Percentiles rank a stretch among this genome's conserved stretches.
These are phyloP conservation scores for Hanseniaspora mollemarum DNA, from an alignment of 805 yeast genomes.

Conservation along the genomic window DNA sequence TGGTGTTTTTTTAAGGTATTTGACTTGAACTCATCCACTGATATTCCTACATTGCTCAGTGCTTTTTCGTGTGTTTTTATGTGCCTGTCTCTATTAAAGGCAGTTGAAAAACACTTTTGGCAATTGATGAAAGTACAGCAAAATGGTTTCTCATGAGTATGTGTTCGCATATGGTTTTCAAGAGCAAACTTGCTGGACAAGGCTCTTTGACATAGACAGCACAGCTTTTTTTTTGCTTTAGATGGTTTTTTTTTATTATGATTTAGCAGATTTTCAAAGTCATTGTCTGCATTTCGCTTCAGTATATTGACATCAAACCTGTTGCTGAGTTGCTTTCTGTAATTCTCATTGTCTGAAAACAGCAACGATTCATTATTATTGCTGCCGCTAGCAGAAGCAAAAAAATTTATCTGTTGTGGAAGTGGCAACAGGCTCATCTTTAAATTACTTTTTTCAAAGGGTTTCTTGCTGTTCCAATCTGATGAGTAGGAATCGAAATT, in stretches of 20 bases:
- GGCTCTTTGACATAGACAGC: neutral
- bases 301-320: neutral
- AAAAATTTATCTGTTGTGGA: neutral
- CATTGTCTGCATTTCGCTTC: neutral
- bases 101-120: constrained; percentile 5
- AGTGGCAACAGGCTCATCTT: neutral
- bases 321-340: neutral
- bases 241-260: neutral
- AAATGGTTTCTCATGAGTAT: constrained; percentile 11
- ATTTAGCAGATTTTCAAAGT: neutral
- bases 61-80: constrained; percentile 11
- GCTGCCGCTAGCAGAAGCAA: neutral
- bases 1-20: neutral
- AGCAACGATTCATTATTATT: neutral
- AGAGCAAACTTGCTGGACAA: constrained; percentile 11
- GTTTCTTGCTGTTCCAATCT: neutral
- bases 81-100: constrained; percentile 13
- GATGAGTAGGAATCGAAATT: neutral
- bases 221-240: constrained; percentile 3
- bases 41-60: neutral
- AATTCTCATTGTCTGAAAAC: neutral
- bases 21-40: constrained; percentile 5
- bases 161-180: constrained; percentile 12
- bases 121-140: neutral
- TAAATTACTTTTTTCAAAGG: too few relatives aligned